Conservation (phyloP, 2,329 filamentous ascomycete species). For the Orbilia oligospora region DNA sequence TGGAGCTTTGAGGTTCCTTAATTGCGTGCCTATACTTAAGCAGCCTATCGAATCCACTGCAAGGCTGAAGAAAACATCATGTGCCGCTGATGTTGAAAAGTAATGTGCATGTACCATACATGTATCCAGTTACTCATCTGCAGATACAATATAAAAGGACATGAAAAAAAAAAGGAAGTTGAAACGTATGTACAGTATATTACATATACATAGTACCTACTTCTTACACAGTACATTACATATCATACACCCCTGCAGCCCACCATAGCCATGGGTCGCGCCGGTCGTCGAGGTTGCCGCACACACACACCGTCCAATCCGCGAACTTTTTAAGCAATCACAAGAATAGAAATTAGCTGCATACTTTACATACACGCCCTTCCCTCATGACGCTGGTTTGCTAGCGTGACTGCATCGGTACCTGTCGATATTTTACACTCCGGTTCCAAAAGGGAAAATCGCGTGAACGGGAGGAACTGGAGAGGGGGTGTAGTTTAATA, state of each 20-base stretch:
- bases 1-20: slow-evolving; percentile 1
- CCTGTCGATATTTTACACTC: slow-evolving; percentile 48
- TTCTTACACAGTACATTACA: slow-evolving; percentile 1
- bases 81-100: slow-evolving; percentile 1
- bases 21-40: too few relatives aligned
- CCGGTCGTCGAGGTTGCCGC: slow-evolving; percentile 15
- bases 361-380: slow-evolving; percentile 42
- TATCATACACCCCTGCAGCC: slow-evolving; percentile 29
- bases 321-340: background rate
- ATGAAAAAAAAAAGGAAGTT: slow-evolving; percentile 16
- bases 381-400: slow-evolving; percentile 23
- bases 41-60: too few relatives aligned
- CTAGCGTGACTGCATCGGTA: slow-evolving; percentile 34
- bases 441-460: slow-evolving; percentile 44
- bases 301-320: background rate
- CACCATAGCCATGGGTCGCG: slow-evolving; percentile 17
- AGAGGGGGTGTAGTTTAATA: background rate
- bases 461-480: slow-evolving; percentile 31
- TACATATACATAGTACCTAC: too few relatives aligned
- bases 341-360: slow-evolving; percentile 49
- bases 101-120: background rate
- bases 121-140: slow-evolving; percentile 4
- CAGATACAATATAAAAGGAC: background rate
- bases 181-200: background rate
- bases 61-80: background rate